Evolutionary conservation across 257 asterid genomes (phyloP), one percentile per base, ranked within the genome.

Genomic region (Solanum sitiens): DNA sequence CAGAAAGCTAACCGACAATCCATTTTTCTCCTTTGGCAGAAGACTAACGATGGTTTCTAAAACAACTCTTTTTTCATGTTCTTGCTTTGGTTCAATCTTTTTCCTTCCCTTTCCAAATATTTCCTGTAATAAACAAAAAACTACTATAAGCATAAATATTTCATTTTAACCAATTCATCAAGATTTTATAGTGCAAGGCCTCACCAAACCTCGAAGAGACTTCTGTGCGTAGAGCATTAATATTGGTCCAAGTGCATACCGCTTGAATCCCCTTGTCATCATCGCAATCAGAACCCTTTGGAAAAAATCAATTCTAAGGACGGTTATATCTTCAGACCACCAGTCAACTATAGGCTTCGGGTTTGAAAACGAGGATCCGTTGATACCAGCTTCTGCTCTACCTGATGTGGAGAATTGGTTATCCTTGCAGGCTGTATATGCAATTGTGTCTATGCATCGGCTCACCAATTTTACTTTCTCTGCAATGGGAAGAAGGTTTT

Each of bases 151-250:
- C 86, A 70, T 59, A 47, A 10, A 37, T 18, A 67, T 84, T 47
- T 80, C 47, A 84, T 72, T 80, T n/a, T 50, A 87, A 86, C 85
- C 83, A 53, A 11, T 59, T 30, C 68, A 90, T 73, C 80, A 39
- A 84, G 53, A 70, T 35, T 79, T 73, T 25, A 15, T n/a, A 89
- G 91, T 80, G 37, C 59, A 91, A 91, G 93, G 87, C 89, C 98
- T 94, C 94, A 96, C 99, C 99, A 96, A 91, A 90, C 99, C 99
- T 88, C 97, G 97, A 87, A 96, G 97, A 63, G 98, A 92, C 86
- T 94, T 96, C 93, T 95, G 98, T 1, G 94, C 98, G 47, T 96
- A 96, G 63, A 96, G 89, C 99, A 94, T 95, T 27, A 96, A 92
- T 33, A 96, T 93, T 15, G 98, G 98, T 80, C 95, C 98, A 13